Evolutionary conservation across 1,284 basidiomycete species (phyloP).

Genomic region (Phellopilus nigrolimitatus): DNA sequence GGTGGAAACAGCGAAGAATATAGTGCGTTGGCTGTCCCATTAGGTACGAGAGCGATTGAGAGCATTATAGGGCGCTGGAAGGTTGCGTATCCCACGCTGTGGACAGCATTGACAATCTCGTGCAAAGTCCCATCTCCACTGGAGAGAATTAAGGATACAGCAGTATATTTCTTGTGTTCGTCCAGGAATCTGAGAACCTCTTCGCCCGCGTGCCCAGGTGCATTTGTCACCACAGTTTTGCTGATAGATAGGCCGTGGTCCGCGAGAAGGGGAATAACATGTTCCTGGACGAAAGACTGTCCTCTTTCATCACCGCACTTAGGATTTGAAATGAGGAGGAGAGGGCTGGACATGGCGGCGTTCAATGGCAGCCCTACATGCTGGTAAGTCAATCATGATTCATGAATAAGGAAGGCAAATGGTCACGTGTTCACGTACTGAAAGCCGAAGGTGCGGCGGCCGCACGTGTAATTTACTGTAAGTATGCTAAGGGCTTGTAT

Average conservation of each 20-base stretch:
- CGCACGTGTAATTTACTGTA: too few species aligned
- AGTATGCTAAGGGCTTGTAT: too few species aligned
- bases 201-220: constrained; percentile 54
- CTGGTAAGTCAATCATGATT: too few species aligned
- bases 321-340: constrained; percentile 40
- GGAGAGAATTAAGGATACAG: constrained; percentile 54
- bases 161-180: constrained; percentile 22
- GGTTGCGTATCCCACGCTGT: constrained; percentile 26
- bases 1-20: constrained; percentile 62
- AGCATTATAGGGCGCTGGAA: constrained; percentile 19
- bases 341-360: constrained; percentile 2
- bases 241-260: constrained; percentile 34
- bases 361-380: too few species aligned
- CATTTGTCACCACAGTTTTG: constrained; percentile 47
- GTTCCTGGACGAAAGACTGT: constrained; percentile 45
- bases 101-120: constrained; percentile 69
- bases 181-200: constrained; percentile 41
- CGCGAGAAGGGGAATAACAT: constrained; percentile 63
- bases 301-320: constrained; percentile 40
- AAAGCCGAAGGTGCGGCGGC: too few species aligned
- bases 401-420: too few species aligned
- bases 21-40: constrained; percentile 94
- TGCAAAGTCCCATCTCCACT: constrained; percentile 91
- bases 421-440: too few species aligned
- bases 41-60: constrained; percentile 59